Evolutionary conservation across 2,329 filamentous ascomycete species (phyloP).

Genomic region (Thelonectria discophora): DNA sequence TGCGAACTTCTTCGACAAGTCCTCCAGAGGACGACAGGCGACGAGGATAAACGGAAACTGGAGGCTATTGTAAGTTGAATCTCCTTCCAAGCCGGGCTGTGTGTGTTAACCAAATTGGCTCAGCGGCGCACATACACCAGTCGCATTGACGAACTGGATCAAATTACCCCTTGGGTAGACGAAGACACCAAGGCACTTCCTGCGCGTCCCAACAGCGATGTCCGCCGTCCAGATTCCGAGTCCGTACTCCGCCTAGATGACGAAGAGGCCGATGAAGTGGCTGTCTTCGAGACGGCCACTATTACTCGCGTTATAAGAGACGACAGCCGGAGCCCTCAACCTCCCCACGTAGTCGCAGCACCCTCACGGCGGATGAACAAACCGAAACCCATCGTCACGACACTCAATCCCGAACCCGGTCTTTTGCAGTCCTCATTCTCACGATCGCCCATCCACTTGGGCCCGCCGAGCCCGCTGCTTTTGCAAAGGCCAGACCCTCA

Average conservation of each 20-base stretch:
- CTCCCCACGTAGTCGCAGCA: slow-evolving; percentile 33
- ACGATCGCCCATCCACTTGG: slow-evolving; percentile 51
- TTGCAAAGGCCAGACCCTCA: slow-evolving; percentile 62
- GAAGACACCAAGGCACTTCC: slow-evolving; percentile 79
- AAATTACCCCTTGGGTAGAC: slow-evolving; percentile 67
- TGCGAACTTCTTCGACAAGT: slow-evolving; percentile 89
- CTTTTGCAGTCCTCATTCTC: slow-evolving; percentile 65
- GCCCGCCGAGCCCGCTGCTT: slow-evolving; percentile 45
- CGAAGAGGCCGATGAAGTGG: slow-evolving; percentile 56
- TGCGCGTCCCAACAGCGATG: slow-evolving; percentile 67
- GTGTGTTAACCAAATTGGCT: slow-evolving; percentile 16
- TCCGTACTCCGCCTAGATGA: slow-evolving; percentile 42
- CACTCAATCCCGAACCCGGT: slow-evolving; percentile 40
- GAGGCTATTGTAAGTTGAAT: slow-evolving; percentile 79
- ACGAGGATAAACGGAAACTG: slow-evolving; percentile 89
- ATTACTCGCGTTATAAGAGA: slow-evolving; percentile 55
- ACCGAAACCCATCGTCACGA: slow-evolving; percentile 38
- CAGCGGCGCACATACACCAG: slow-evolving; percentile 90
- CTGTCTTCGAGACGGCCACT: slow-evolving; percentile 62
- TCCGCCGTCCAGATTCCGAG: slow-evolving; percentile 38
- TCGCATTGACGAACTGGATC: slow-evolving; percentile 85
- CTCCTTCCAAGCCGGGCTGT: background rate
- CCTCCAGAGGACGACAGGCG: slow-evolving; percentile 81
- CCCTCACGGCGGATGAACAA: slow-evolving; percentile 39
- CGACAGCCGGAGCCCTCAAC: slow-evolving; percentile 35